Percentiles rank a stretch among this genome's conserved stretches.
These are phyloP conservation scores for Ustilago xerochloae DNA, from an alignment of 1,284 basidiomycete genomes.

Conservation along the genomic window DNA sequence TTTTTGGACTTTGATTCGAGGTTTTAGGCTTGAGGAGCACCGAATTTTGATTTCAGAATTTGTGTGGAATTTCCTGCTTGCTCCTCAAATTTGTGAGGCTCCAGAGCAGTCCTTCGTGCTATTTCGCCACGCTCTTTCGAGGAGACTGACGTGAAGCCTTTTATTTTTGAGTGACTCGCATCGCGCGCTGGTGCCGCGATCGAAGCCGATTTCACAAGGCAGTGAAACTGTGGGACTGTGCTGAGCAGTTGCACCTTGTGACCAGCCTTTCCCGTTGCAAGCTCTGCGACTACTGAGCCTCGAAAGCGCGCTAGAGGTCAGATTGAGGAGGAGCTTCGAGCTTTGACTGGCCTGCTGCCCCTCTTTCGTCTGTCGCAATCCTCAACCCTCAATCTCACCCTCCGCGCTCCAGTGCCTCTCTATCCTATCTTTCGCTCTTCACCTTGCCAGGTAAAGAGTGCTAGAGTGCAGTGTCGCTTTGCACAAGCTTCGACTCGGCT, in stretches of 20 bases:
- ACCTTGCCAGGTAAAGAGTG: background rate
- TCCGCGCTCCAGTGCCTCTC: background rate
- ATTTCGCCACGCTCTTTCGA: too few relatives aligned
- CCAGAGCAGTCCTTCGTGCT: conserved; percentile 12
- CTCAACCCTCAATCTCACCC: background rate
- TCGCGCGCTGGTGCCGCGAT: conserved; percentile 10
- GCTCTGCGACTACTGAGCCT: background rate
- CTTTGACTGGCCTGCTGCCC: background rate
- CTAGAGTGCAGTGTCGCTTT: background rate
- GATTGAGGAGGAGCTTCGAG: background rate
- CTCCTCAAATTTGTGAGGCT: background rate
- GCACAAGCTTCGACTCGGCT: background rate
- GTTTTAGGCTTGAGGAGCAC: conserved; percentile 3
- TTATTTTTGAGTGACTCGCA: background rate
- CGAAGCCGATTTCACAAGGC: background rate
- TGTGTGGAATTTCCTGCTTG: background rate
- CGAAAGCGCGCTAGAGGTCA: background rate
- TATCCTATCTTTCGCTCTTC: background rate
- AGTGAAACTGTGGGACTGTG: too few relatives aligned
- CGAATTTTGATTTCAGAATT: conserved; percentile 14
- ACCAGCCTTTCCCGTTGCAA: background rate
- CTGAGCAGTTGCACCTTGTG: background rate
- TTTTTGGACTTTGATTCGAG: background rate
- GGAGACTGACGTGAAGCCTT: conserved; percentile 7
- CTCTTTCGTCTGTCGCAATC: background rate